Evolutionary conservation across 2,329 filamentous ascomycete species (phyloP).

Genomic region (Xylariaceae sp.): DNA sequence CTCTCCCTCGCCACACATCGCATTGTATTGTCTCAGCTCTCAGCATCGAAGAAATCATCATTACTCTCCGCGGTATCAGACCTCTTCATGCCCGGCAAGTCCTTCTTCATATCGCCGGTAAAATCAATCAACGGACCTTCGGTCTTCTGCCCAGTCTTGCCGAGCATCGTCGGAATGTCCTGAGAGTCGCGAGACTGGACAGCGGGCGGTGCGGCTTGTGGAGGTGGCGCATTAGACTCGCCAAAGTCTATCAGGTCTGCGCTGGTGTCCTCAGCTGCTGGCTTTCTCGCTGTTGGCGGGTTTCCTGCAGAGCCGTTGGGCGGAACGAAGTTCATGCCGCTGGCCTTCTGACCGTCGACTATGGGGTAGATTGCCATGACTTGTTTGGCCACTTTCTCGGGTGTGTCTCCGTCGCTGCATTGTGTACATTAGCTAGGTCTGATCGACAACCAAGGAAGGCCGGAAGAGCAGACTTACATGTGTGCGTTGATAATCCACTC

Average conservation of each 20-base stretch:
- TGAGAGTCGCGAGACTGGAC: conserved; percentile 4
- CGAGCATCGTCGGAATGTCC: conserved; percentile 45
- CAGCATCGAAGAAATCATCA: conserved; percentile 41
- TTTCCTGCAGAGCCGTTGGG: conserved; percentile 36
- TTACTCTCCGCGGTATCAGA: conserved; percentile 36
- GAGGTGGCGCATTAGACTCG: conserved; percentile 36
- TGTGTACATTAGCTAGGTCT: too few species aligned
- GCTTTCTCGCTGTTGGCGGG: conserved; percentile 14
- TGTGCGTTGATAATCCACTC: conserved; percentile 93
- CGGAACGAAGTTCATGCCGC: conserved; percentile 55
- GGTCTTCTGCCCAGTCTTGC: conserved; percentile 45
- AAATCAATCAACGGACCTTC: conserved; percentile 57
- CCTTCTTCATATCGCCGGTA: conserved; percentile 50
- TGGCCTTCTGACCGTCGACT: conserved; percentile 67
- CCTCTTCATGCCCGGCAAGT: conserved; percentile 38
- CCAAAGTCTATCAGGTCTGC: conserved; percentile 59
- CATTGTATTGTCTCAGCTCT: background rate
- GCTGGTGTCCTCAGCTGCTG: conserved; percentile 18
- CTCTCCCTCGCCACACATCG: too few species aligned
- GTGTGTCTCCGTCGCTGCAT: conserved; percentile 54
- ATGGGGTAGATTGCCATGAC: conserved; percentile 86
- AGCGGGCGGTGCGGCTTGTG: conserved; percentile 1
- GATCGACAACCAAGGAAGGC: too few species aligned
- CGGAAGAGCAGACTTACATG: conserved; percentile 54
- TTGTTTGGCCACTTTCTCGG: conserved; percentile 72